Base-by-base conservation (phyloP, 2,329 filamentous ascomycete species). In the Pseudogymnoascus sp. region DNA sequence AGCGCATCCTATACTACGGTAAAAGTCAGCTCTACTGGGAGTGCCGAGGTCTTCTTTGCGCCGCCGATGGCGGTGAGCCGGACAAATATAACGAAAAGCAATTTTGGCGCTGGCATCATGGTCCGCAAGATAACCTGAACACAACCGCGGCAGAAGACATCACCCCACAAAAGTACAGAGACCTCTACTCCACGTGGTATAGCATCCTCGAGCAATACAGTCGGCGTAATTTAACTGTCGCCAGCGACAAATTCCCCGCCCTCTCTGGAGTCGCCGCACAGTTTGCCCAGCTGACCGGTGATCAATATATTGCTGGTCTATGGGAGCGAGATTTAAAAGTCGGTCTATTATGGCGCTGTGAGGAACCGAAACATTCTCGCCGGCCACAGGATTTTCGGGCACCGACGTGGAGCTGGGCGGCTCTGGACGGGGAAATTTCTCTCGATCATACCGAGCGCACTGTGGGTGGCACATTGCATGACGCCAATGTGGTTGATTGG, bases 21-120 rank as follows among this genome's bases (percentile, higher is more conserved):
- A 37, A 30, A 9, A 59, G 57, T 4, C 62, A 64, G 36, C 14
- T 65, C 1, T 63, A 39, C 36, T 65, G 63, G 62, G 62, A 65
- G 58, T 65, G 63, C 20, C 43, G 58, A 38, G 53, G 43, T 2
- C 25, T 30, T 30, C 22, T 50, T 4, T 50, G 43, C 15, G 43
- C 43, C 14, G 43, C 43, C 7, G 43, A 50, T 30, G 43, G 25
- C n/a, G 43, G 30, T 4, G 43, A 50, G 25, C 43, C 43, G 3
- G 43, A 30, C 15, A 30, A 50, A 50, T 50, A 30, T 9, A 30
- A 50, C n/a, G 43, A 50, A 30, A 30, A 11, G 8, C 25, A 30
- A 14, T 50, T 50, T 6, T 30, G 25, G 43, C 43, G 43, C 14
- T 50, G 43, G 43, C 43, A 50, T 15, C n/a, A 18, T 2, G 8